phyloP scores from a whole-genome alignment of 1,139 yeast species.

The Yamadazyma jaroonii region DNA sequence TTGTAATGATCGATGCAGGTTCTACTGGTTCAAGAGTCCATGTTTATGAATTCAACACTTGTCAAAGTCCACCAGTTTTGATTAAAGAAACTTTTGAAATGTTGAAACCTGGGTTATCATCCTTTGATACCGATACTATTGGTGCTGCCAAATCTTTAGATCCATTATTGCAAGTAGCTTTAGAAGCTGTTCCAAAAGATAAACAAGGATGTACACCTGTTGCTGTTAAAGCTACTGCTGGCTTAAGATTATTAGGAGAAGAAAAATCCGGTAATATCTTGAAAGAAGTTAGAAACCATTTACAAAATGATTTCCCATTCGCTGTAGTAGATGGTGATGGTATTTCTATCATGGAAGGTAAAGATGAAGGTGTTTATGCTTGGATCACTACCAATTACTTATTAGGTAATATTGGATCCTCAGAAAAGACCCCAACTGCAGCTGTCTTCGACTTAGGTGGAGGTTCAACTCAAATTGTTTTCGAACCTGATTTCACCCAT shows the following conservation, averaged over 20 bases:
- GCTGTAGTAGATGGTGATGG: constrained; percentile 86
- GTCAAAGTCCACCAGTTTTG: constrained; percentile 77
- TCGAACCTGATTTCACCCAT: constrained; percentile 74
- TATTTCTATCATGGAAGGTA: constrained; percentile 89
- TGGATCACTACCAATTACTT: constrained; percentile 96
- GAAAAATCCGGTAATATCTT: constrained; percentile 69
- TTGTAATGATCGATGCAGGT: constrained; percentile 95
- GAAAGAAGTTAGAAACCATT: constrained; percentile 68
- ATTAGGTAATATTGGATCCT: constrained; percentile 84
- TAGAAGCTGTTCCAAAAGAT: constrained; percentile 69
- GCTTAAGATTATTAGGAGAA: constrained; percentile 81
- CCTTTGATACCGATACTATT: constrained; percentile 72
- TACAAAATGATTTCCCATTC: constrained; percentile 81
- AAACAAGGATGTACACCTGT: constrained; percentile 82
- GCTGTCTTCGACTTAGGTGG: constrained; percentile 99
- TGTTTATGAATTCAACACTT: constrained; percentile 85
- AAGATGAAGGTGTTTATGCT: constrained; percentile 97
- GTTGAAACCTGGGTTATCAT: constrained; percentile 90
- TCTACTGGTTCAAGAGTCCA: constrained; percentile 96
- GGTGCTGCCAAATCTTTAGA: constrained; percentile 91
- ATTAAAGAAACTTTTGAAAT: constrained; percentile 78
- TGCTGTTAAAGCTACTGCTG: constrained; percentile 98
- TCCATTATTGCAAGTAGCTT: constrained; percentile 70
- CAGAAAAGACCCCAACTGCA: constrained; percentile 75
- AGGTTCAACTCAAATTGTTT: constrained; percentile 97